These are phyloP conservation scores for Blastobotrys chiropterorum DNA, from an alignment of 805 yeast species.

Conservation along the genomic window DNA sequence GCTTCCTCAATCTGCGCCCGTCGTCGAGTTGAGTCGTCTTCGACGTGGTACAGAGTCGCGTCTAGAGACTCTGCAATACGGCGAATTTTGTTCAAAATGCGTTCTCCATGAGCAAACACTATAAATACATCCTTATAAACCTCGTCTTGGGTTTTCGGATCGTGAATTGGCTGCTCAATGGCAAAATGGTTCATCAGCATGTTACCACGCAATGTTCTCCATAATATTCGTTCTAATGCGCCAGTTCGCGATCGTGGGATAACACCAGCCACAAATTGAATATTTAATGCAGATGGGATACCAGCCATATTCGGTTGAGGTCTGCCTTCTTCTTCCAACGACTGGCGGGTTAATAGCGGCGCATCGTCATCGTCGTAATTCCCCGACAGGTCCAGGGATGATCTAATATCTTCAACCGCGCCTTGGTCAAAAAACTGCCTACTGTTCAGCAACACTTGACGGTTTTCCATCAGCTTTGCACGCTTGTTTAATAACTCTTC, in stretches of 20 bases:
- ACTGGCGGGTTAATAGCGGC: constrained; percentile 29
- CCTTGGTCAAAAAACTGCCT: constrained; percentile 43
- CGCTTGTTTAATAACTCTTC: constrained; percentile 56
- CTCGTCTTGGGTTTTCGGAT: constrained; percentile 45
- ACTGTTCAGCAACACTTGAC: constrained; percentile 50
- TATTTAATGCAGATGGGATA: constrained; percentile 24
- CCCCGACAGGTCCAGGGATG: constrained; percentile 7
- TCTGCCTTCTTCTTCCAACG: constrained; percentile 12
- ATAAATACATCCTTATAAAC: constrained; percentile 78
- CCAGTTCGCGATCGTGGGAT: constrained; percentile 64
- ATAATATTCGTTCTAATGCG: constrained; percentile 72
- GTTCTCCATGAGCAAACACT: constrained; percentile 84
- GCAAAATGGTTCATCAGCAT: constrained; percentile 70
- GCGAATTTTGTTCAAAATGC: constrained; percentile 61
- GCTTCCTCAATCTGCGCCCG: constrained; percentile 33
- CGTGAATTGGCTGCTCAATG: constrained; percentile 59
- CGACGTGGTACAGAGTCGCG: constrained; percentile 64
- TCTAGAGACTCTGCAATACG: constrained; percentile 86
- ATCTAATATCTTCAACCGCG: constrained; percentile 18
- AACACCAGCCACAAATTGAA: constrained; percentile 69
- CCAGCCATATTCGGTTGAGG: constrained; percentile 17
- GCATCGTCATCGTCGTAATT: constrained; percentile 26
- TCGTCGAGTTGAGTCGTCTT: constrained; percentile 39
- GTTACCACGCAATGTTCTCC: constrained; percentile 93
- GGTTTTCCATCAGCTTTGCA: constrained; percentile 60